A percentile compares a stretch with the other conserved stretches of the same genome.
phyloP scores from a whole-genome alignment of 139 green algal species.

The Pseudopediastrum boryanum region DNA sequence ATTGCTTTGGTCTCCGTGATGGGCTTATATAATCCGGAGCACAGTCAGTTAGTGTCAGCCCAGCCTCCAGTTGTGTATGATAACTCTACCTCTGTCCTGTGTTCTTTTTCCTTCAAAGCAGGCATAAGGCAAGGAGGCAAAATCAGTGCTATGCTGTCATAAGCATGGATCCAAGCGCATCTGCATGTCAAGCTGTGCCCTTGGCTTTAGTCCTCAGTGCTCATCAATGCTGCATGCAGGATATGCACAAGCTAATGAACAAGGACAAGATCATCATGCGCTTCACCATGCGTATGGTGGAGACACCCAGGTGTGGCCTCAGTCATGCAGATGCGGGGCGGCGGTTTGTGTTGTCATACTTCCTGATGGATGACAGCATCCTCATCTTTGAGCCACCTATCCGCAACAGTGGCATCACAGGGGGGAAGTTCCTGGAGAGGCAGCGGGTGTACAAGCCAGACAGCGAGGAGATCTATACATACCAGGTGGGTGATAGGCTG shows the following conservation, averaged over 20 bases:
- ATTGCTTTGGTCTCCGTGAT: no score
- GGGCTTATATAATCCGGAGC: no score
- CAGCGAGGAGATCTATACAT: constrained; percentile 71
- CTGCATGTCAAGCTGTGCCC: background rate
- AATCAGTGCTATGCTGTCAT: no score
- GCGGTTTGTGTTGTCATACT: constrained; percentile 91
- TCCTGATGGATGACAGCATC: constrained; percentile 88
- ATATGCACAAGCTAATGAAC: constrained; percentile 92
- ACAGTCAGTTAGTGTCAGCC: no score
- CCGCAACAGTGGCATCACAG: constrained; percentile 82
- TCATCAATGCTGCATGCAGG: constrained; percentile 22
- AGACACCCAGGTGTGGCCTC: constrained; percentile 4
- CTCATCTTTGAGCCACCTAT: constrained; percentile 84
- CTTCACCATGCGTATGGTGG: constrained; percentile 60
- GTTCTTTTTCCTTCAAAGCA: no score
- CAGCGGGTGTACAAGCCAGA: constrained; percentile 61
- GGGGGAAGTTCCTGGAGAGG: constrained; percentile 93
- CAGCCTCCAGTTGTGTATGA: no score
- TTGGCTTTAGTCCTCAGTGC: no score
- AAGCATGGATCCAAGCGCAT: no score
- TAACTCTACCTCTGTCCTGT: no score
- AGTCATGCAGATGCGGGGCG: constrained; percentile 53
- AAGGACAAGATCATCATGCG: constrained; percentile 87
- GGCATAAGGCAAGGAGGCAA: no score
- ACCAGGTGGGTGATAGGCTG: constrained; percentile 41